phyloP scores from a whole-genome alignment of 257 asterid species.

The Rhazya stricta region DNA sequence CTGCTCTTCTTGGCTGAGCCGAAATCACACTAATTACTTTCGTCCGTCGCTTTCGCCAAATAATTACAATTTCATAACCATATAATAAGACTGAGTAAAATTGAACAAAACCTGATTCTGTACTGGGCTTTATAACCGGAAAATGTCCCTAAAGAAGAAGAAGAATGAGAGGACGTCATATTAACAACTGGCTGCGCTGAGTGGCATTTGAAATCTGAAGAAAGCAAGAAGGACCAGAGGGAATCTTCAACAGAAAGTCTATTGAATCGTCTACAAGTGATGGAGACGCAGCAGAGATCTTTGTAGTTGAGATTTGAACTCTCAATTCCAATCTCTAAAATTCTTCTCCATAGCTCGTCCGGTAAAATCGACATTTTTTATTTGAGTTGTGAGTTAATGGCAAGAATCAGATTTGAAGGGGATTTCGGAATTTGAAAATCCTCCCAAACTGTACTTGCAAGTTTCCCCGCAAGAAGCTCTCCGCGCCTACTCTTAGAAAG shows the following conservation, averaged over 20 bases:
- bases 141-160: constrained; percentile 29
- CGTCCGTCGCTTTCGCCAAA: neutral
- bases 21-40: neutral
- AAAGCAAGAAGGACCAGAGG: constrained; percentile 55
- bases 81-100: neutral
- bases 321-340: constrained; percentile 60
- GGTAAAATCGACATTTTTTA: constrained; percentile 46
- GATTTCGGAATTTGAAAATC: no score
- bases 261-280: constrained; percentile 53
- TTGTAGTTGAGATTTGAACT: constrained; percentile 36
- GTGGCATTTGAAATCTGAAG: constrained; percentile 42
- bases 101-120: constrained; percentile 44
- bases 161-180: neutral
- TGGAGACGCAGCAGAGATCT: constrained; percentile 59
- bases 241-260: constrained; percentile 53
- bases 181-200: neutral
- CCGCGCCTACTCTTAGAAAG: no score
- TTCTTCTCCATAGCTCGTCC: constrained; percentile 71
- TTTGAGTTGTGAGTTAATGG: no score
- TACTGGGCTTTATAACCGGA: constrained; percentile 38
- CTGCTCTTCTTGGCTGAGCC: neutral
- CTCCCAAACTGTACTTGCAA: no score
- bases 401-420: no score
- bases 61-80: neutral
- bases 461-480: no score